Evolutionary conservation across 805 yeast genomes (phyloP), one percentile per base, ranked within the genome.

Genomic region (Lachancea kluyveri): DNA sequence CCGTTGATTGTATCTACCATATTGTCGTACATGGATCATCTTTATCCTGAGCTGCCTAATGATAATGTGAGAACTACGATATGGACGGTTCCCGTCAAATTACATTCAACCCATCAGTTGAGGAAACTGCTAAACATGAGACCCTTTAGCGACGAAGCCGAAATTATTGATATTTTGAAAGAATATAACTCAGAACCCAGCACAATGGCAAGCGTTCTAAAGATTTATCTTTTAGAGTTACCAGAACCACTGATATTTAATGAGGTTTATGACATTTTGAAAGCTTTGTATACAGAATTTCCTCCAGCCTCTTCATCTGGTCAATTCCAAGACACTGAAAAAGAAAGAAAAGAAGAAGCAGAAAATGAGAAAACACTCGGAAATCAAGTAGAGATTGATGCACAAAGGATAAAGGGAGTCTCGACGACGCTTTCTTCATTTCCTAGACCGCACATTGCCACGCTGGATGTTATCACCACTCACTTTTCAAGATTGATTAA

Each of bases 191-290:
- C 61, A 31, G 59, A 60, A 22, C 79, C 86, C 1, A 68, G 75
- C 28, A 68, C 74, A 0, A 70, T 81, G 7, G 79, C 87, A 4
- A 74, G 79, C 45, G 76, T 76, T 3, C 65, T 85, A 43, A 80
- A 82, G 51, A 65, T 84, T 21, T 85, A 81, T 56, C 60, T 85
- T 17, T 62, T 84, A 51, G 95, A 86, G 52, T 65, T 85, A 27
- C 95, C 95, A 0, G 85, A 78, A 40, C 78, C 92, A 2, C 54
- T 85, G 24, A 69, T 86, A 4, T 77, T 90, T 1, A 63, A 69
- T 35, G 72, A 71, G 28, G 62, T 72, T 38, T 80, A 77, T 50
- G 92, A 82, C 43, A 60, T 79, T 23, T 65, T 85, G 43, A 77
- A 74, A 52, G 71, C 82, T 2, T 64, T 86, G 30, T 86, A 85